Evolutionary conservation across 2,329 filamentous ascomycete genomes (phyloP).

Genomic region (Calonectria henricotiae): DNA sequence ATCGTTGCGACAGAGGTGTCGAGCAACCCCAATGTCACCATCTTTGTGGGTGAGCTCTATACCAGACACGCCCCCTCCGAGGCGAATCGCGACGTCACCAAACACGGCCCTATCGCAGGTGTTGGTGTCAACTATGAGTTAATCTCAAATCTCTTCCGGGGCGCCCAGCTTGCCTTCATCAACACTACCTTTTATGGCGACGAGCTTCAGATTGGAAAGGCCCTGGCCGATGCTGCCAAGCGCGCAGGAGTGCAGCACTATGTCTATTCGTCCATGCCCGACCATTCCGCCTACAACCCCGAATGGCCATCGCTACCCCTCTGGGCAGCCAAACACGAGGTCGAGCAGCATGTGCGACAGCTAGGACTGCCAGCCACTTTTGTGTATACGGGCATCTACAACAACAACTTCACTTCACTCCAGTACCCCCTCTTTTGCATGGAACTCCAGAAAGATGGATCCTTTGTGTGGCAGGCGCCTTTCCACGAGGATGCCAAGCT

Average conservation of each 20-base stretch:
- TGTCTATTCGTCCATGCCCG: conserved; percentile 97
- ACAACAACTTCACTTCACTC: conserved; percentile 98
- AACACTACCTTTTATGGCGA: conserved; percentile 99
- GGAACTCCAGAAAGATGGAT: conserved; percentile 87
- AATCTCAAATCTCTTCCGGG: conserved; percentile 85
- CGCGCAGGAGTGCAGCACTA: conserved; percentile 89
- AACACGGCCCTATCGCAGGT: conserved; percentile 75
- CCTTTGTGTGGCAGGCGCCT: conserved; percentile 93
- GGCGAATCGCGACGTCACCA: conserved; percentile 76
- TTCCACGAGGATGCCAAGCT: conserved; percentile 92
- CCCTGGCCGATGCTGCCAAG: conserved; percentile 91
- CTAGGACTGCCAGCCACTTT: conserved; percentile 90
- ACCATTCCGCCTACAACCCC: conserved; percentile 86
- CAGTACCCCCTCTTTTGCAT: conserved; percentile 96
- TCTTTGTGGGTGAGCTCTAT: conserved; percentile 78
- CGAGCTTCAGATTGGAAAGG: conserved; percentile 90
- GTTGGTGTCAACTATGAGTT: conserved; percentile 81
- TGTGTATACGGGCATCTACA: conserved; percentile 97
- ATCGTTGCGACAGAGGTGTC: conserved; percentile 91
- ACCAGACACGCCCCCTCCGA: conserved; percentile 69
- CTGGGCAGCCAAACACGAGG: conserved; percentile 93
- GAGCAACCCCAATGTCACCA: conserved; percentile 82
- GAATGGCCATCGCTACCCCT: conserved; percentile 88
- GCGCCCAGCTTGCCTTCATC: conserved; percentile 92
- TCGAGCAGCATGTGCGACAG: conserved; percentile 91